These are phyloP conservation scores for Wolfiporia cocos DNA, from an alignment of 1,284 basidiomycete genomes.

Conservation along the genomic window DNA sequence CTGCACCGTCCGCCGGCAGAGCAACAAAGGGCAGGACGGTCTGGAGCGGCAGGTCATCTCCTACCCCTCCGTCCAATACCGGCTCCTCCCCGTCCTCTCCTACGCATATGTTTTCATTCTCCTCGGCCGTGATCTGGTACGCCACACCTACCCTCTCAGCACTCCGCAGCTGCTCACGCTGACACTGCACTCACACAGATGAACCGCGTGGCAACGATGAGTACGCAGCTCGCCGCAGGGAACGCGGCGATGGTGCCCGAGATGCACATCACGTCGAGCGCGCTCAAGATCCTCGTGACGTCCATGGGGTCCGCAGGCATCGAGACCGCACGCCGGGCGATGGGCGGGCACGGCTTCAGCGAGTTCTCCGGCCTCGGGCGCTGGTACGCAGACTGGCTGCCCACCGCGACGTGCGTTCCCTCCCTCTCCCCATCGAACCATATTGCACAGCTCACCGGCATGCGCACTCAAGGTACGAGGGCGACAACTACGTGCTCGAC, in stretches of 20 bases:
- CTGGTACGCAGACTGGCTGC: constrained; percentile 61
- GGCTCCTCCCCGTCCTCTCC: constrained; percentile 65
- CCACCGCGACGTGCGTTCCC: constrained; percentile 50
- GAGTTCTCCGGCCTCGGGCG: constrained; percentile 61
- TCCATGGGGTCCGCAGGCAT: constrained; percentile 51
- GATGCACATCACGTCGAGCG: constrained; percentile 67
- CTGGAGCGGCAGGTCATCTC: constrained; percentile 61
- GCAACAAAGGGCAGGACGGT: constrained; percentile 42
- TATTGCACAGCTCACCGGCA: neutral
- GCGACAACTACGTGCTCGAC: constrained; percentile 73
- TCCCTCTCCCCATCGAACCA: constrained; percentile 1
- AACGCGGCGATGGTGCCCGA: constrained; percentile 60
- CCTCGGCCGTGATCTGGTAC: constrained; percentile 57
- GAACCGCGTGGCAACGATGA: constrained; percentile 43
- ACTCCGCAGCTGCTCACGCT: neutral
- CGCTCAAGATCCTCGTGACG: constrained; percentile 61
- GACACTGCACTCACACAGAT: constrained; percentile 27
- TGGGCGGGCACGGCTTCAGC: constrained; percentile 79
- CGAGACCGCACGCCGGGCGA: constrained; percentile 62
- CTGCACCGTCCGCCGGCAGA: constrained; percentile 68
- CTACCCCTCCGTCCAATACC: constrained; percentile 66
- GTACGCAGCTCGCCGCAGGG: constrained; percentile 43
- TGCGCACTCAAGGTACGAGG: constrained; percentile 49
- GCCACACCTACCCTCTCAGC: constrained; percentile 13
- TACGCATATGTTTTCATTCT: constrained; percentile 68